Conservation (phyloP, 202 grass and related monocot species). For the Eragrostis tef region DNA sequence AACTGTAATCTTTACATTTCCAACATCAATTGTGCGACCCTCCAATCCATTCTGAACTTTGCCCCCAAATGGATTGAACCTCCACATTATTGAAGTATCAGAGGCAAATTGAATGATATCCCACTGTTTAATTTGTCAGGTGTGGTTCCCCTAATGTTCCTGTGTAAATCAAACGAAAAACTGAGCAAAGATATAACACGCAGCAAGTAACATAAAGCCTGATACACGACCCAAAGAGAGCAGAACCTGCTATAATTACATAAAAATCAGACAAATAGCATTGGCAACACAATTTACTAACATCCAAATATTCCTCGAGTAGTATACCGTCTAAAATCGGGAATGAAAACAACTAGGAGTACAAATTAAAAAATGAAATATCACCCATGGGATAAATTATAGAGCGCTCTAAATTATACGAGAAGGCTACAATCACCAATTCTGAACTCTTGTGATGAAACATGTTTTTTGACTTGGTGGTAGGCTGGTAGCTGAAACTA, state of each 20-base stretch:
- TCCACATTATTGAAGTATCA: slow-evolving; percentile 59
- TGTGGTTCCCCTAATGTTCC: slow-evolving; percentile 29
- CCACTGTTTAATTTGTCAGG: slow-evolving; percentile 4
- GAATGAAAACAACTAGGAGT: not conserved
- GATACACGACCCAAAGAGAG: slow-evolving; percentile 1
- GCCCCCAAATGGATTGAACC: slow-evolving; percentile 71
- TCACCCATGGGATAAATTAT: not conserved
- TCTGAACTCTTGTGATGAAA: not conserved
- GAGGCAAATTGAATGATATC: slow-evolving; percentile 20
- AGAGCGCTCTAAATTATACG: not conserved
- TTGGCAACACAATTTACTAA: slow-evolving; percentile 7
- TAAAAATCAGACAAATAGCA: not conserved
- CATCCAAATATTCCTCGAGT: slow-evolving; percentile 5
- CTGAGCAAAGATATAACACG: slow-evolving; percentile 3
- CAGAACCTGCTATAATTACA: not conserved
- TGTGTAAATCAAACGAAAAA: slow-evolving; percentile 29
- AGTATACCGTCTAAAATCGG: not conserved
- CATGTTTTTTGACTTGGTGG: not conserved
- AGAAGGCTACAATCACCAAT: not conserved
- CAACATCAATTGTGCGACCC: slow-evolving; percentile 70
- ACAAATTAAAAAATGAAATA: not conserved
- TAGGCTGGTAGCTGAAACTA: not conserved
- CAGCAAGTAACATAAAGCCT: slow-evolving; percentile 12
- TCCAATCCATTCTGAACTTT: slow-evolving; percentile 70
- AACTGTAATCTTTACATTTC: slow-evolving; percentile 64